These are phyloP conservation scores for Pseudogymnoascus sp. DNA, from an alignment of 2,329 filamentous ascomycete species.

Conservation along the genomic window DNA sequence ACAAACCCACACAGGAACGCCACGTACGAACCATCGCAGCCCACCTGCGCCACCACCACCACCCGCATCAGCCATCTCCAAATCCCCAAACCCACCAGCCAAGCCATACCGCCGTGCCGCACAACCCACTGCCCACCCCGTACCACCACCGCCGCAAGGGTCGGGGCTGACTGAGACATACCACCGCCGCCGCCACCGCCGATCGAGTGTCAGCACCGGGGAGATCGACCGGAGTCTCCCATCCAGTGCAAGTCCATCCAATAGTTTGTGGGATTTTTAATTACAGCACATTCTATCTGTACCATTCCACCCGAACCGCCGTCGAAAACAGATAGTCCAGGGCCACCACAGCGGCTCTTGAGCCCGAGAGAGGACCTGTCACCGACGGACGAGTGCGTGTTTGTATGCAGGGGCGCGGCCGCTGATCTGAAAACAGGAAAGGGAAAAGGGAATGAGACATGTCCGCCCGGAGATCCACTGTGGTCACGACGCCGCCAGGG, in stretches of 20 bases:
- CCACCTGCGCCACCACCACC: neutral
- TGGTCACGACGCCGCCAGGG: neutral
- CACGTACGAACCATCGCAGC: neutral
- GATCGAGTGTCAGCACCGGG: neutral
- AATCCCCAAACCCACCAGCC: neutral
- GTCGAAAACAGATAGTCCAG: too few species aligned
- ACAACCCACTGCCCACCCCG: too few species aligned
- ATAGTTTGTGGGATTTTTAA: neutral
- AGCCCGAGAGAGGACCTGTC: neutral
- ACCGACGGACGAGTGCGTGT: neutral
- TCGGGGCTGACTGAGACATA: too few species aligned
- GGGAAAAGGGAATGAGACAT: neutral
- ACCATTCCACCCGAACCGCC: neutral
- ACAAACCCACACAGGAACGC: neutral
- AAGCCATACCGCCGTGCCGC: too few species aligned
- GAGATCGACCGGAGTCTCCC: neutral
- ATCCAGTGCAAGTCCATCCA: neutral
- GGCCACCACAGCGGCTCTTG: too few species aligned
- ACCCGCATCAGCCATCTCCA: neutral
- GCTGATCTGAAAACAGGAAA: neutral
- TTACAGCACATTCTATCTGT: too few species aligned
- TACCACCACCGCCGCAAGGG: too few species aligned
- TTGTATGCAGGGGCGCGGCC: neutral
- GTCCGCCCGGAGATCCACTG: neutral
- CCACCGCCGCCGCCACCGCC: too few species aligned